A percentile compares a stretch with the other conserved stretches of the same genome.
phyloP scores from a whole-genome alignment of 1,139 yeast genomes.

The Debaryomyces subglobosus region DNA sequence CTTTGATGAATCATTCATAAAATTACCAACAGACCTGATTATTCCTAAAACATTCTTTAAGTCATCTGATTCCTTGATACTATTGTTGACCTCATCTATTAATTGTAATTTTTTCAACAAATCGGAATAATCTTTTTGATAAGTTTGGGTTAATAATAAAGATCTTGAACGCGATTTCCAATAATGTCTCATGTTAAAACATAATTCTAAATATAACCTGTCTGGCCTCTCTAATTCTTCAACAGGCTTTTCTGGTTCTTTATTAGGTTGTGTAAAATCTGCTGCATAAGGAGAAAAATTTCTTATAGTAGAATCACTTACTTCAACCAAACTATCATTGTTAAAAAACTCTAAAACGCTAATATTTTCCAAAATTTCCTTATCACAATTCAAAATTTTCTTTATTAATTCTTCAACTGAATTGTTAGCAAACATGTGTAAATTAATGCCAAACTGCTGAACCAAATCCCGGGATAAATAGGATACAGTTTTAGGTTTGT shows the following conservation, averaged over 20 bases:
- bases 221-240: conserved; percentile 77
- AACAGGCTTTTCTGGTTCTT: conserved; percentile 59
- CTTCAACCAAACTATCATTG: conserved; percentile 69
- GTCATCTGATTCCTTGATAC: conserved; percentile 63
- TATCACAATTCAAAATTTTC: conserved; percentile 73
- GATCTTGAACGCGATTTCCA: conserved; percentile 91
- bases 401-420: conserved; percentile 64
- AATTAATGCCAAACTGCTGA: conserved; percentile 84
- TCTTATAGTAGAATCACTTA: conserved; percentile 66
- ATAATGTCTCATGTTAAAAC: conserved; percentile 75
- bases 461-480: conserved; percentile 81
- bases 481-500: conserved; percentile 49
- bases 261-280: conserved; percentile 43
- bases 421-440: conserved; percentile 73
- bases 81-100: conserved; percentile 67
- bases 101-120: conserved; percentile 61
- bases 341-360: conserved; percentile 83
- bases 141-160: conserved; percentile 64
- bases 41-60: conserved; percentile 71
- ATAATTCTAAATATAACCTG: conserved; percentile 73
- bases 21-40: conserved; percentile 85
- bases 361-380: conserved; percentile 64
- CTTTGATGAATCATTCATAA: conserved; percentile 84
- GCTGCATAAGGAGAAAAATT: conserved; percentile 74
- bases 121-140: conserved; percentile 74